Conservation (phyloP, 306 rosid genomes). For the Mimosa bimucronata region DNA sequence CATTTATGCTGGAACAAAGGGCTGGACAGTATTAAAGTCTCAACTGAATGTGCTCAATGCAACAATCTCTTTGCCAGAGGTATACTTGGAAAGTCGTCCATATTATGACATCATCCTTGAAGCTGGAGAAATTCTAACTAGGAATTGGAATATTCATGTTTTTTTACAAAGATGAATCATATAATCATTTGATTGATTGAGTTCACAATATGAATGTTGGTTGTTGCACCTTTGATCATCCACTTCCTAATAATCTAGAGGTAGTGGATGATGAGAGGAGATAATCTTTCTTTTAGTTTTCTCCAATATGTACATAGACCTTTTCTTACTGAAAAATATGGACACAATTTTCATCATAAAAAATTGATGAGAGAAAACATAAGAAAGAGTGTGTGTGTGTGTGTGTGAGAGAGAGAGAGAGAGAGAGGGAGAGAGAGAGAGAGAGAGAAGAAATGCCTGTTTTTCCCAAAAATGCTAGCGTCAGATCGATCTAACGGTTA, state of each 20-base stretch:
- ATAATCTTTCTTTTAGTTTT: background rate
- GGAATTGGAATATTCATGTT: background rate
- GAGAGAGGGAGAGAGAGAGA: slow-evolving; percentile 35
- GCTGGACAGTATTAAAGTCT: background rate
- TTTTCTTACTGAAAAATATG: background rate
- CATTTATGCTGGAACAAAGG: background rate
- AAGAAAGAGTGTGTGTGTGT: background rate
- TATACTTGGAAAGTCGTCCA: no score
- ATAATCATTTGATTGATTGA: background rate
- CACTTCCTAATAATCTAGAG: background rate
- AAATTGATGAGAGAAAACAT: slow-evolving; percentile 52
- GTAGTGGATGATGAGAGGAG: background rate
- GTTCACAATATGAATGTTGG: background rate
- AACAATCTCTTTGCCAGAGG: background rate
- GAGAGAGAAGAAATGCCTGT: slow-evolving; percentile 53
- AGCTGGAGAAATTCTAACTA: background rate
- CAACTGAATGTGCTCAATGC: background rate
- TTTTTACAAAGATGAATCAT: background rate
- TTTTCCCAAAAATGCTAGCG: background rate
- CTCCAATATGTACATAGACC: background rate
- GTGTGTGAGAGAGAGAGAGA: slow-evolving; percentile 9
- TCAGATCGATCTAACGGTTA: background rate
- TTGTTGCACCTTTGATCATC: background rate
- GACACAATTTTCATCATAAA: background rate
- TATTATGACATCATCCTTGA: background rate